phyloP scores from a whole-genome alignment of 768 basidiomycete genomes.

The Naganishia antarctica region DNA sequence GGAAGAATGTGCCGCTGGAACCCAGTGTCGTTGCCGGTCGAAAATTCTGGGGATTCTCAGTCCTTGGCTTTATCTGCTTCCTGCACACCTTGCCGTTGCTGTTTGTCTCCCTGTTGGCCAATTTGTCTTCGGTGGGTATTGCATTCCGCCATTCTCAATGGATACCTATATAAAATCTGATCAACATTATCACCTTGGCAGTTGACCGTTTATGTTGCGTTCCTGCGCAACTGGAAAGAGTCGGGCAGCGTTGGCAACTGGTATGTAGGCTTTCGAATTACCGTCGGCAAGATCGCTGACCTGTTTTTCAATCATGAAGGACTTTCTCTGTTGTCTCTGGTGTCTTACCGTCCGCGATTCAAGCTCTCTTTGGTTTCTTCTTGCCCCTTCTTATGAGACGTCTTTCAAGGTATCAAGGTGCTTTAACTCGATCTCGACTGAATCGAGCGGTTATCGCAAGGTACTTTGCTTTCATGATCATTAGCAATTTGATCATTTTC shows the following conservation, averaged over 20 bases:
- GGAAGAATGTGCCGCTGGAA: constrained; percentile 79
- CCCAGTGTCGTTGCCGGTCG: constrained; percentile 64
- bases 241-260: constrained; percentile 55
- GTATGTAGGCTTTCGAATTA: too few species aligned
- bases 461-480: constrained; percentile 88
- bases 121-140: constrained; percentile 67
- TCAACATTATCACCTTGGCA: constrained; percentile 41
- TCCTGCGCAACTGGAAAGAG: constrained; percentile 67
- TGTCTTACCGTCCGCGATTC: constrained; percentile 84
- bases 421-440: constrained; percentile 35
- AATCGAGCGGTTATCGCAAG: constrained; percentile 88
- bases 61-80: constrained; percentile 75
- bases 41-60: constrained; percentile 68
- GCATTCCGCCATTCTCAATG: too few species aligned
- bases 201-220: constrained; percentile 63
- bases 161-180: too few species aligned
- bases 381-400: constrained; percentile 87
- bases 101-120: constrained; percentile 83
- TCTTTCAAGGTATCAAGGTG: constrained; percentile 67
- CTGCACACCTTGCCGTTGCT: constrained; percentile 91
- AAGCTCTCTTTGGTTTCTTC: constrained; percentile 81
- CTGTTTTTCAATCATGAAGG: too few species aligned
- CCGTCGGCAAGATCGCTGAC: too few species aligned
- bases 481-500: constrained; percentile 90
- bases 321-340: constrained; percentile 83